phyloP scores from a whole-genome alignment of 441 rosid genomes.

The Gossypium schwendimanii region DNA sequence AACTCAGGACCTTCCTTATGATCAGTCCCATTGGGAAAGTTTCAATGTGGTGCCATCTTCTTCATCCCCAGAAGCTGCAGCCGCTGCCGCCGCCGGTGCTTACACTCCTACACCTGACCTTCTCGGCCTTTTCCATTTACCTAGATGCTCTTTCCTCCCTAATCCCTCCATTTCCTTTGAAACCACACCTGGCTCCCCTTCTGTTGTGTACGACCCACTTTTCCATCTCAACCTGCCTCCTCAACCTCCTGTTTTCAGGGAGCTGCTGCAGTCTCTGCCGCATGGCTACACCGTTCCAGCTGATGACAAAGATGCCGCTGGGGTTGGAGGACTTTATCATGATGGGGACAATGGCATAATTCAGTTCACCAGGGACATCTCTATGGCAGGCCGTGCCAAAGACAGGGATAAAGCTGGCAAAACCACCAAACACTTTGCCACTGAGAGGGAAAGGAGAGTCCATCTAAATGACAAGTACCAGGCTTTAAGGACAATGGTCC shows the following conservation, averaged over 20 bases:
- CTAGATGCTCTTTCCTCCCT: conserved; percentile 36
- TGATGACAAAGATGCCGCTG: conserved; percentile 29
- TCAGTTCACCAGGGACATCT: conserved; percentile 45
- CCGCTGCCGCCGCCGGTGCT: not conserved
- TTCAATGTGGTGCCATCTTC: conserved; percentile 23
- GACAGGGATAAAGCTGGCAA: conserved; percentile 36
- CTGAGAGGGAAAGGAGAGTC: conserved; percentile 69
- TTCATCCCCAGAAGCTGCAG: conserved; percentile 12
- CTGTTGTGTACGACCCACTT: conserved; percentile 53
- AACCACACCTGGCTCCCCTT: conserved; percentile 26
- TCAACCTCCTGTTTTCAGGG: conserved; percentile 61
- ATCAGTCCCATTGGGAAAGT: conserved; percentile 34
- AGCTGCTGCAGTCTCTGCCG: conserved; percentile 43
- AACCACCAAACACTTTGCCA: conserved; percentile 52
- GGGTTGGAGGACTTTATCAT: conserved; percentile 24
- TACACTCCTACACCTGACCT: conserved; percentile 49
- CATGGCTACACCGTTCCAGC: conserved; percentile 23
- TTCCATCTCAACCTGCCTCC: conserved; percentile 59
- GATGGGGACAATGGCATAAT: conserved; percentile 45
- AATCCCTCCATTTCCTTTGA: conserved; percentile 43
- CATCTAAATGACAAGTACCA: conserved; percentile 50
- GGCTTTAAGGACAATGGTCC: conserved; percentile 55
- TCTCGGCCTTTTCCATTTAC: conserved; percentile 54
- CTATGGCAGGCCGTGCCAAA: conserved; percentile 34
- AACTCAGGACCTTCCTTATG: conserved; percentile 23